Evolutionary conservation across 306 rosid species (phyloP).

Genomic region (Dalbergia cochinchinensis): DNA sequence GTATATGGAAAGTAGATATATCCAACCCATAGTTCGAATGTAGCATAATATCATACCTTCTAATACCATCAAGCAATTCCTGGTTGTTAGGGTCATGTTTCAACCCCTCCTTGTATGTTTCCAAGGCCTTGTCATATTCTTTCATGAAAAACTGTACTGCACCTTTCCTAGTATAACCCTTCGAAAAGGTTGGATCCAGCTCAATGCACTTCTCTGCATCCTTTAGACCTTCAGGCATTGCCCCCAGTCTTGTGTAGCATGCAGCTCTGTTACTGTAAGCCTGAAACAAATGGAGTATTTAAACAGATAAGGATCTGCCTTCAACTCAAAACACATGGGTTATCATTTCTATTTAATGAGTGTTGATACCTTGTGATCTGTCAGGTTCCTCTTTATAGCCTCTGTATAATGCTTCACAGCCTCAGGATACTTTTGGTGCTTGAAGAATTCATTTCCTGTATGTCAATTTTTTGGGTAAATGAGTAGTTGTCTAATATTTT

Average conservation of each 20-base stretch:
- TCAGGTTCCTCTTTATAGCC: slow-evolving; percentile 73
- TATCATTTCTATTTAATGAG: not conserved
- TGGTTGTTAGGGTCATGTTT: slow-evolving; percentile 83
- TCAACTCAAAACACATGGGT: not conserved
- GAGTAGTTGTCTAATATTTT: not conserved
- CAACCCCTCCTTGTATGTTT: slow-evolving; percentile 88
- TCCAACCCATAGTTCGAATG: not conserved
- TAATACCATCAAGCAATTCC: slow-evolving; percentile 89
- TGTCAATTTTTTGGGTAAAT: slow-evolving; percentile 6
- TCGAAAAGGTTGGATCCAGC: slow-evolving; percentile 87
- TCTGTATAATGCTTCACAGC: slow-evolving; percentile 81
- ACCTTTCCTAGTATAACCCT: slow-evolving; percentile 95
- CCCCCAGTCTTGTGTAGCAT: slow-evolving; percentile 91
- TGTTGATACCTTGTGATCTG: slow-evolving; percentile 66
- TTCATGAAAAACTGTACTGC: slow-evolving; percentile 95
- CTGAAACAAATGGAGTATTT: slow-evolving; percentile 44
- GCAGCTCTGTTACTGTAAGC: slow-evolving; percentile 96
- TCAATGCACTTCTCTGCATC: slow-evolving; percentile 98
- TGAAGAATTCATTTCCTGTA: slow-evolving; percentile 83
- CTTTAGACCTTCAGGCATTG: slow-evolving; percentile 96
- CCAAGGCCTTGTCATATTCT: slow-evolving; percentile 94
- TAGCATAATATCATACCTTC: slow-evolving; percentile 53
- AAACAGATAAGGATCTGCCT: slow-evolving; percentile 2
- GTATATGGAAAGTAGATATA: not conserved
- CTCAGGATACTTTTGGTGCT: slow-evolving; percentile 80